A percentile compares a stretch with the other conserved stretches of the same genome.
These are phyloP conservation scores for Rutidosis leptorrhynchoides DNA, from an alignment of 129 eudicot species.

Conservation along the genomic window DNA sequence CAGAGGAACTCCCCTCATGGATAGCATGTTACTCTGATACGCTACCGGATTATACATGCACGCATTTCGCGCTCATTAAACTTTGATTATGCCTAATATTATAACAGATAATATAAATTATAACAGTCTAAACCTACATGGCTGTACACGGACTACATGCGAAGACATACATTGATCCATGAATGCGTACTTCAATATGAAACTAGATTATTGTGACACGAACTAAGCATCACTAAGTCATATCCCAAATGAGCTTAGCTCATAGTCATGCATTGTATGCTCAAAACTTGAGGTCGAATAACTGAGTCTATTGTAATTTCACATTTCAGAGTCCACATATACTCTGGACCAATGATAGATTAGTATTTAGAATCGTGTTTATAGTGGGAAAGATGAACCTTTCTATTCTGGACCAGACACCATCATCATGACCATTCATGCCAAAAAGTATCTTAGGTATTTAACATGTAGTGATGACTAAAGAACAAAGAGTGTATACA, in stretches of 20 bases:
- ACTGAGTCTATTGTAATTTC: background rate
- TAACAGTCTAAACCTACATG: slow-evolving; percentile 9
- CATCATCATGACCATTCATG: background rate
- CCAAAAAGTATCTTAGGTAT: background rate
- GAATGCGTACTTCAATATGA: background rate
- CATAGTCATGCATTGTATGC: slow-evolving; percentile 3
- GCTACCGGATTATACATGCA: background rate
- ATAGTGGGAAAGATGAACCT: no score
- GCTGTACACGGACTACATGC: background rate
- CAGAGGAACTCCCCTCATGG: slow-evolving; percentile 1
- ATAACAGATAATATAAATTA: slow-evolving; percentile 2
- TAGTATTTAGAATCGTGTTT: no score
- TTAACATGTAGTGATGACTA: background rate
- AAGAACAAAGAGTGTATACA: background rate
- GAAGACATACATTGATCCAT: background rate
- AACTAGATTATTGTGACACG: slow-evolving; percentile 3
- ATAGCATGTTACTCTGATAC: slow-evolving; percentile 1
- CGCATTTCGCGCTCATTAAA: background rate
- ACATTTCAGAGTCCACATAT: slow-evolving; percentile 5
- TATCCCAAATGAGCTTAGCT: background rate
- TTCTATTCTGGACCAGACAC: no score
- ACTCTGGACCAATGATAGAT: background rate
- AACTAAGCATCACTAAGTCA: background rate
- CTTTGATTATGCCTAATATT: background rate
- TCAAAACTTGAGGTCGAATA: background rate